A percentile compares a stretch with the other conserved stretches of the same genome.
phyloP scores from a whole-genome alignment of 202 grass and related monocot genomes.

The Carex arenaria region DNA sequence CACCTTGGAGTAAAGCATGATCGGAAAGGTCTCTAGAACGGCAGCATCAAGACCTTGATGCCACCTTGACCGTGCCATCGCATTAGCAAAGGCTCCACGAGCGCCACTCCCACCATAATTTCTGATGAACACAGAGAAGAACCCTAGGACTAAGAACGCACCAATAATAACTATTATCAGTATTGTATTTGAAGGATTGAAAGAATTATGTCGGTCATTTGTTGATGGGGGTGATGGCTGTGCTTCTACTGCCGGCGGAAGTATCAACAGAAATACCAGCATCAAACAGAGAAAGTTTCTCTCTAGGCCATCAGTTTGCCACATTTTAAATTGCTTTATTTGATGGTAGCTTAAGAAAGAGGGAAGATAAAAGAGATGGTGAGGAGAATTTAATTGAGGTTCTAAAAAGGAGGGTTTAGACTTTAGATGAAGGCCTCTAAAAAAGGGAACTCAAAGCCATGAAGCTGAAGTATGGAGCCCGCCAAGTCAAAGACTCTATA shows the following conservation, averaged over 20 bases:
- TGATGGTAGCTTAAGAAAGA: background rate
- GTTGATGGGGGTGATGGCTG: conserved; percentile 5
- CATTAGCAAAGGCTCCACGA: conserved; percentile 29
- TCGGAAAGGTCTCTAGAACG: conserved; percentile 63
- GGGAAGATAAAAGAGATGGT: background rate
- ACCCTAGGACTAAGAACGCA: conserved; percentile 63
- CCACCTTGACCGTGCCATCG: conserved; percentile 29
- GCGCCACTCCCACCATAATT: conserved; percentile 32
- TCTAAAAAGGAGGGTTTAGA: background rate
- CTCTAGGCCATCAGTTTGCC: background rate
- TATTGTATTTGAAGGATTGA: conserved; percentile 67
- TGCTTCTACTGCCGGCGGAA: background rate
- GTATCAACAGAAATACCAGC: background rate
- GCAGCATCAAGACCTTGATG: conserved; percentile 45
- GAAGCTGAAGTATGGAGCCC: background rate
- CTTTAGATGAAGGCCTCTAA: background rate
- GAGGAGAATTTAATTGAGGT: background rate
- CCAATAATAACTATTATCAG: conserved; percentile 69
- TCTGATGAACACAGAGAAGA: conserved; percentile 84
- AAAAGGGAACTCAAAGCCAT: conserved; percentile 5
- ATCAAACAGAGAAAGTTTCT: background rate
- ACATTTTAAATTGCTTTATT: conserved; percentile 10
- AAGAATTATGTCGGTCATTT: conserved; percentile 8
- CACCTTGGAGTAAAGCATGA: conserved; percentile 63
- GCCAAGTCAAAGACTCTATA: background rate